phyloP scores from a whole-genome alignment of 345 rosid species.

The Microcos paniculata region DNA sequence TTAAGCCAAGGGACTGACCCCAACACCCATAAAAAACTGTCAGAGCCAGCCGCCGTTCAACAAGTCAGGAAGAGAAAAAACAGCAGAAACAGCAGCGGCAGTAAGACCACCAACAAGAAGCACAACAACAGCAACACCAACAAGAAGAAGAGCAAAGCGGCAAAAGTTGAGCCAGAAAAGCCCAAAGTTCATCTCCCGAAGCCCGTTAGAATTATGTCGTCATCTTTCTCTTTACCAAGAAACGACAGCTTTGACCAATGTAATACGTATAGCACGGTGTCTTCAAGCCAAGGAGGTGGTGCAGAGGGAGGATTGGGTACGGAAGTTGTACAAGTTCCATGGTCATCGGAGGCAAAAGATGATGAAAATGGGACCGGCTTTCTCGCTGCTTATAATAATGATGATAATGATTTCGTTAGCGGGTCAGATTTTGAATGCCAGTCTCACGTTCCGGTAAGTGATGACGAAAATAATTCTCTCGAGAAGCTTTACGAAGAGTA shows the following conservation, averaged over 20 bases:
- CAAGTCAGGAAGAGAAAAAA: not conserved
- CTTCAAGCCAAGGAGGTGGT: constrained; percentile 19
- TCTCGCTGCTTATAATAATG: constrained; percentile 18
- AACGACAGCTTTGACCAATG: constrained; percentile 33
- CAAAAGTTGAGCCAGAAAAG: constrained; percentile 4
- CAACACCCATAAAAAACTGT: constrained; percentile 31
- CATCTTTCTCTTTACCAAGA: constrained; percentile 27
- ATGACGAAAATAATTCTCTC: constrained; percentile 10
- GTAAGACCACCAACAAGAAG: constrained; percentile 9
- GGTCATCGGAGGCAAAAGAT: constrained; percentile 4
- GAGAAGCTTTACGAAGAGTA: constrained; percentile 49
- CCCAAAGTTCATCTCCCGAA: constrained; percentile 50
- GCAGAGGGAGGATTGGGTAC: constrained; percentile 1
- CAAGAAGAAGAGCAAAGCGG: constrained; percentile 10
- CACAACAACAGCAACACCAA: not conserved
- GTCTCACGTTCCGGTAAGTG: constrained; percentile 1
- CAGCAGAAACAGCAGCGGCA: constrained; percentile 1
- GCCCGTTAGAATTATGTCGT: constrained; percentile 37
- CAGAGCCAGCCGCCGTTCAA: not conserved
- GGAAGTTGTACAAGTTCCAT: constrained; percentile 11
- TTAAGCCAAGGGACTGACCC: constrained; percentile 34
- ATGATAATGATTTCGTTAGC: constrained; percentile 20
- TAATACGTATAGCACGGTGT: not conserved
- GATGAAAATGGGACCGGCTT: constrained; percentile 16
- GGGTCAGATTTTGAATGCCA: constrained; percentile 32